These are phyloP conservation scores for Talaromyces adpressus DNA, from an alignment of 495 filamentous ascomycete genomes.

Conservation along the genomic window DNA sequence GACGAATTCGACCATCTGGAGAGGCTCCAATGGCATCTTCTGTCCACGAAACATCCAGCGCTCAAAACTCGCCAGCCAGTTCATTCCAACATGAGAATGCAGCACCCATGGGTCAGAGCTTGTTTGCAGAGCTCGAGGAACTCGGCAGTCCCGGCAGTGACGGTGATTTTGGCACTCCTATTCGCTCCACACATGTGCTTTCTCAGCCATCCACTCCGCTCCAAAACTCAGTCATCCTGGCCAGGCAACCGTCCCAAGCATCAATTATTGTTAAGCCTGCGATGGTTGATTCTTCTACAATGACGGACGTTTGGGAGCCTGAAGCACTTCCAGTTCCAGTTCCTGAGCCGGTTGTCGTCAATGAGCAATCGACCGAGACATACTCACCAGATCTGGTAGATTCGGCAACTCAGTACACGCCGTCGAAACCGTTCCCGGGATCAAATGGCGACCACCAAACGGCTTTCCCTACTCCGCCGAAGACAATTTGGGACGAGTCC, in stretches of 20 bases:
- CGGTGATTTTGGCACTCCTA: slow-evolving; percentile 31
- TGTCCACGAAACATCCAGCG: slow-evolving; percentile 39
- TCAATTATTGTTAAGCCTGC: slow-evolving; percentile 22
- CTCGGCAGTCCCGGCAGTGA: slow-evolving; percentile 62
- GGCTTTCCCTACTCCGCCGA: slow-evolving; percentile 30
- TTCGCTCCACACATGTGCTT: slow-evolving; percentile 24
- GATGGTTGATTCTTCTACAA: slow-evolving; percentile 78
- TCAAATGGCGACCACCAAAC: slow-evolving; percentile 21
- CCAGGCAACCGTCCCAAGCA: slow-evolving; percentile 31
- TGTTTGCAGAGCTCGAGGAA: slow-evolving; percentile 85
- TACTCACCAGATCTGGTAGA: slow-evolving; percentile 18
- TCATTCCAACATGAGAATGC: slow-evolving; percentile 39
- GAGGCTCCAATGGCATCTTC: slow-evolving; percentile 50
- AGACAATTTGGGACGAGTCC: slow-evolving; percentile 32
- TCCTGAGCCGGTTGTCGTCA: not conserved
- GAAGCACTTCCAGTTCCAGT: not conserved
- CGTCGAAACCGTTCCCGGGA: slow-evolving; percentile 18
- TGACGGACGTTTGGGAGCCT: slow-evolving; percentile 69
- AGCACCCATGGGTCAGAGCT: slow-evolving; percentile 60
- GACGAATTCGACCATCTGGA: slow-evolving; percentile 58
- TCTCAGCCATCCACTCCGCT: slow-evolving; percentile 49
- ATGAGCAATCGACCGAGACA: not conserved
- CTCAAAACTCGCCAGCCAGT: slow-evolving; percentile 43
- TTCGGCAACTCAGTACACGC: slow-evolving; percentile 33
- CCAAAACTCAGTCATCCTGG: slow-evolving; percentile 29